phyloP scores from a whole-genome alignment of 2,329 filamentous ascomycete species.

The Amylocarpus encephaloides region DNA sequence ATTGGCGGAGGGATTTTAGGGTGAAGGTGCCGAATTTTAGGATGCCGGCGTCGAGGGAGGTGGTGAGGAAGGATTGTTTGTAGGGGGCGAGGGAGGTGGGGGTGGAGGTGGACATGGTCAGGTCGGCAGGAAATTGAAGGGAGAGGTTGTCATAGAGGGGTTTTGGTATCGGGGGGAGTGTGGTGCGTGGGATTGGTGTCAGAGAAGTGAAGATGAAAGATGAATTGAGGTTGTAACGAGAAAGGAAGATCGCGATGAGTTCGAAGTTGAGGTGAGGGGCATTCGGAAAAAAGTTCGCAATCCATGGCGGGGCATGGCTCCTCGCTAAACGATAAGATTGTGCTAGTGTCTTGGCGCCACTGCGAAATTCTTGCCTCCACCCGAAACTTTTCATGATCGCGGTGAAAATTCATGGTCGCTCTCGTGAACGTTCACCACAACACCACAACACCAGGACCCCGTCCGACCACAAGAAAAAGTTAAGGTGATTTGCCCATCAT shows the following conservation, averaged over 20 bases:
- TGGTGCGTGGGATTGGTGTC: not conserved
- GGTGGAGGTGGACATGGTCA: slow-evolving; percentile 17
- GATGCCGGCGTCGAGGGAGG: slow-evolving; percentile 61
- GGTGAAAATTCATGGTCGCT: too few relatives aligned
- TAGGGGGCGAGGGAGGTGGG: slow-evolving; percentile 44
- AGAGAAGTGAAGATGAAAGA: not conserved
- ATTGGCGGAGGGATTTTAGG: slow-evolving; percentile 85
- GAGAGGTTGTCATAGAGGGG: not conserved
- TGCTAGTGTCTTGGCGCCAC: slow-evolving; percentile 7
- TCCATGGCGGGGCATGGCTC: not conserved
- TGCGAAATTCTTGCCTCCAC: slow-evolving; percentile 4
- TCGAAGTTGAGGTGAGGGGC: too few relatives aligned
- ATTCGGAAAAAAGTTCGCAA: too few relatives aligned
- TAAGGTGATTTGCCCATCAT: slow-evolving; percentile 36
- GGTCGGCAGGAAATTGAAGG: not conserved
- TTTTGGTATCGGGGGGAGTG: not conserved
- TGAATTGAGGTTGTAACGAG: not conserved
- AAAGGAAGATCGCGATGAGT: not conserved
- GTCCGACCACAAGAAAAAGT: not conserved
- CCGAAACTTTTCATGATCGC: too few relatives aligned
- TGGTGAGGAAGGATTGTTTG: slow-evolving; percentile 67
- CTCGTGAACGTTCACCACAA: too few relatives aligned
- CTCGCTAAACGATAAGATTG: slow-evolving; percentile 16
- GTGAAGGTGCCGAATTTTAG: slow-evolving; percentile 79
- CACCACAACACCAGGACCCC: too few relatives aligned